Evolutionary conservation across 129 eudicot genomes (phyloP), one percentile per base, ranked within the genome.

Genomic region (Tagetes erecta): DNA sequence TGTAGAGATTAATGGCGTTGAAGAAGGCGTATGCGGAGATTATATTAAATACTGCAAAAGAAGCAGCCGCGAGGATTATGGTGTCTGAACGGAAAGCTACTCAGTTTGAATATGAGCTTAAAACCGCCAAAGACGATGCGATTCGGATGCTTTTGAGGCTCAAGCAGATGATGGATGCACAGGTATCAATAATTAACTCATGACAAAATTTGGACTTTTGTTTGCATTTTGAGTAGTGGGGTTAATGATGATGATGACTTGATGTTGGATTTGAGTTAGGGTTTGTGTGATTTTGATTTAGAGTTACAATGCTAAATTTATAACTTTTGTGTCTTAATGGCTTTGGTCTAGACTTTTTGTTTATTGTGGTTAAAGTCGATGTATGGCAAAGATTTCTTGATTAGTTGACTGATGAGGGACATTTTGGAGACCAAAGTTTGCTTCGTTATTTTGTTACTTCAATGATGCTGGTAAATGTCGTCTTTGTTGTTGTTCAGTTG

Each of bases 11-110:
- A 77, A 69, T 68, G 83, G 91, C 90, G 42, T 83, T 92, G 86
- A 87, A 92, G 87, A 92, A 84, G 85, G 98, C 97, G 35, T 90
- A 90, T 65, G 98, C 98, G 14, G 97, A 92, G 78, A 84, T 92
- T 74, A 87, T 93, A 39, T 55, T 93, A 76, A 93, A 90, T 68
- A 93, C 94, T 63, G 91, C 98, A 20, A 90, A 90, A 71, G 98
- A 93, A 77, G 97, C 97, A 37, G 96, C 98, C 47, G 87, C 89
- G 5, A 84, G 98, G 87, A 83, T 90, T 70, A 86, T 90, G 89
- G 83, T 69, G 55, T 86, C 97, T 3, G 97, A 93, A 79, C 80
- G 88, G 73, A 93, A 82, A 82, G 89, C 97, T 3, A 80, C 64
- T 39, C 64, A 81, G 77, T 86, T 81, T 58, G 89, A 90, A 71